These are phyloP conservation scores for Melampsora americana DNA, from an alignment of 1,284 basidiomycete species.

Conservation along the genomic window DNA sequence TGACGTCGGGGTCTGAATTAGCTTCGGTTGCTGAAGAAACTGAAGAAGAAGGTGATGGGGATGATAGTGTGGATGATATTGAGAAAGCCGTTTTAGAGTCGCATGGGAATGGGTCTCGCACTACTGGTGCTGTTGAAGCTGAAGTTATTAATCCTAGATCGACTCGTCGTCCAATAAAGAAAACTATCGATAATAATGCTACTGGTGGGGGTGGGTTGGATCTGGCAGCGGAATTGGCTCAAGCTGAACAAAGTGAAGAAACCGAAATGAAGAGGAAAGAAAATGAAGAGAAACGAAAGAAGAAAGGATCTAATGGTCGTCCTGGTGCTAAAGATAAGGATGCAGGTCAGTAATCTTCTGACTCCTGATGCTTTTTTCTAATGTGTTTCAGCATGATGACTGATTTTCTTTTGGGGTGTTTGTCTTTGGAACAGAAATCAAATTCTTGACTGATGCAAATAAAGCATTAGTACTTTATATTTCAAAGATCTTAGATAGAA, in stretches of 20 bases:
- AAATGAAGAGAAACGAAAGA: conserved; percentile 21
- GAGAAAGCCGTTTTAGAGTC: conserved; percentile 38
- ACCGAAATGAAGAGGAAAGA: conserved; percentile 57
- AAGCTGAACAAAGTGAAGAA: conserved; percentile 75
- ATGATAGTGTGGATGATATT: conserved; percentile 26
- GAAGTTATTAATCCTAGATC: not conserved
- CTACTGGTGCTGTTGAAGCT: conserved; percentile 42
- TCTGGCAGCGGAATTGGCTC: conserved; percentile 81
- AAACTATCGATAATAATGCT: conserved; percentile 71
- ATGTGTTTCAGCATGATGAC: not conserved
- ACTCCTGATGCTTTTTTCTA: not conserved
- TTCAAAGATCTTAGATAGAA: conserved; percentile 91
- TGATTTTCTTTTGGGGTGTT: not conserved
- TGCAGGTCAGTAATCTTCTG: conserved; percentile 49
- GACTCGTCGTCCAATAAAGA: conserved; percentile 26
- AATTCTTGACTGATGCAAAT: conserved; percentile 86
- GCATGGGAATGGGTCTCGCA: conserved; percentile 37
- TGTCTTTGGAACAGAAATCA: conserved; percentile 73
- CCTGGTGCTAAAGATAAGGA: conserved; percentile 49
- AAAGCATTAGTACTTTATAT: conserved; percentile 89
- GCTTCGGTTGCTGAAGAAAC: conserved; percentile 46
- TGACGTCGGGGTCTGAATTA: conserved; percentile 6
- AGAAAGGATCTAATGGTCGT: conserved; percentile 14
- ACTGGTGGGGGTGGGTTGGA: conserved; percentile 82
- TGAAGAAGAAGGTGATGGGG: conserved; percentile 54